phyloP scores from a whole-genome alignment of 306 rosid genomes.

The Malus sylvestris region DNA sequence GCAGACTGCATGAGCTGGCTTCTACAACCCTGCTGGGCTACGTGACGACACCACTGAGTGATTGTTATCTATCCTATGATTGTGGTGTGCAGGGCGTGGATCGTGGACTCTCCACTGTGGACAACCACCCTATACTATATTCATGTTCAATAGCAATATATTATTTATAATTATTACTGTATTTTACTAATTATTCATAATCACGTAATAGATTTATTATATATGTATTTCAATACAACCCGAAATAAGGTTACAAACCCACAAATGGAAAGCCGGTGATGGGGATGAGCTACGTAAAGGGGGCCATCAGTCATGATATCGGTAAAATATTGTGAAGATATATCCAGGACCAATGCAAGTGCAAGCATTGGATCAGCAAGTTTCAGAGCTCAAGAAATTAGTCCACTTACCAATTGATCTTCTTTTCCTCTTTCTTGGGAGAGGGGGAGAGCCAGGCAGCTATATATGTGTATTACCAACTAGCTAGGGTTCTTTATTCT shows the following conservation, averaged over 20 bases:
- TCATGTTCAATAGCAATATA: no score
- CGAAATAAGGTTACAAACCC: no score
- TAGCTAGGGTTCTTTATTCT: neutral
- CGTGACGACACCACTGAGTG: conserved; percentile 36
- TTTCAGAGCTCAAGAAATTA: conserved; percentile 29
- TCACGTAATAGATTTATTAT: no score
- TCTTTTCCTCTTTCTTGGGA: neutral
- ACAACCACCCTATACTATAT: neutral
- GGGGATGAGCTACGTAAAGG: neutral
- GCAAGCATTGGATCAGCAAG: conserved; percentile 30
- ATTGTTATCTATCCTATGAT: conserved; percentile 57
- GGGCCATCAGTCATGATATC: neutral
- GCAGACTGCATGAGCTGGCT: conserved; percentile 48
- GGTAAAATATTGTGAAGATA: conserved; percentile 13
- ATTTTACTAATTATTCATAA: neutral
- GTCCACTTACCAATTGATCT: conserved; percentile 9
- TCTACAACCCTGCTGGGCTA: conserved; percentile 51
- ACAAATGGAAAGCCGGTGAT: neutral
- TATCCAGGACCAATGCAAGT: neutral
- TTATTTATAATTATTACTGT: no score
- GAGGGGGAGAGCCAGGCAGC: neutral
- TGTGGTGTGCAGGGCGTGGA: conserved; percentile 28
- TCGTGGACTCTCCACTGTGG: conserved; percentile 35
- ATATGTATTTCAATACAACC: neutral
- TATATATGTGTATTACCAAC: neutral